These are phyloP conservation scores for Fusarium sp. DNA, from an alignment of 2,329 filamentous ascomycete genomes.

Conservation along the genomic window DNA sequence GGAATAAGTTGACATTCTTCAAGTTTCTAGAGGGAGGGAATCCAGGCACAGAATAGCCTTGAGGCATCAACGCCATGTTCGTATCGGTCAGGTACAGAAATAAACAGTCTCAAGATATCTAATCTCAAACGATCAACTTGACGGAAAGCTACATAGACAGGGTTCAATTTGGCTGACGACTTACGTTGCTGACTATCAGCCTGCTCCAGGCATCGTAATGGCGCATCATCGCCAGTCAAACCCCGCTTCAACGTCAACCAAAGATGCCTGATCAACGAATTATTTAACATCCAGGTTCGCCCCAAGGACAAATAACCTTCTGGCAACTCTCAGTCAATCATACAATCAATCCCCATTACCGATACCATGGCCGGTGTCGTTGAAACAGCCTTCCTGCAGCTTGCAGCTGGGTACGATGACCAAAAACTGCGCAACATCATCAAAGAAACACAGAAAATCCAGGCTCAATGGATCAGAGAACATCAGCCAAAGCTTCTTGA, in stretches of 20 bases:
- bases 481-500: constrained; percentile 51
- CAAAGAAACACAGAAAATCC: constrained; percentile 48
- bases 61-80: no score
- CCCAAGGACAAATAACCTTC: not conserved
- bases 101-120: not conserved
- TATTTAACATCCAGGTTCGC: not conserved
- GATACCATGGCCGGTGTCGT: constrained; percentile 52
- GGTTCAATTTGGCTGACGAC: constrained; percentile 1
- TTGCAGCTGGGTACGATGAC: constrained; percentile 44
- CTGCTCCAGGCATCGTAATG: constrained; percentile 12
- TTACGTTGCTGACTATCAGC: constrained; percentile 6
- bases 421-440: constrained; percentile 50
- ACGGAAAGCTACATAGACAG: not conserved
- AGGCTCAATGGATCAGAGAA: constrained; percentile 54
- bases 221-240: not conserved
- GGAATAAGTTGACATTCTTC: constrained; percentile 31
- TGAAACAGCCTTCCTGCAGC: constrained; percentile 53
- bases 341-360: not conserved
- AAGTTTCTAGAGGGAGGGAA: constrained; percentile 30
- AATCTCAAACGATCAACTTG: not conserved
- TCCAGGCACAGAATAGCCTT: constrained; percentile 13
- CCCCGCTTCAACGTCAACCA: constrained; percentile 17
- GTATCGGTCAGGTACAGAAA: not conserved
- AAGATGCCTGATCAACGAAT: constrained; percentile 10
- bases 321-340: not conserved